Base-by-base conservation (phyloP, 129 eudicot species). In the Centrapalus pauciflorus region DNA sequence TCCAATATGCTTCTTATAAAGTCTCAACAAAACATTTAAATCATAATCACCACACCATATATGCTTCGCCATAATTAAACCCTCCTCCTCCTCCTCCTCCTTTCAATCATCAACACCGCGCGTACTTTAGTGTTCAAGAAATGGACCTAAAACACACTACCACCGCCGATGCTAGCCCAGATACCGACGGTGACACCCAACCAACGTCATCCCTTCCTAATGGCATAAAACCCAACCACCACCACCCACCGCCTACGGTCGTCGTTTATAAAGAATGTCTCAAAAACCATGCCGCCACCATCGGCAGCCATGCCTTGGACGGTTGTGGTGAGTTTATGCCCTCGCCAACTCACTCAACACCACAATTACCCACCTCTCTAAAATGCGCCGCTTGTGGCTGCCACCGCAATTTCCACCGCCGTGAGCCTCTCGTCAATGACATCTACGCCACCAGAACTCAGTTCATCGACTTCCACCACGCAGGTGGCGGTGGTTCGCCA, bases 351-450 rank as follows among this genome's bases (percentile, higher is more conserved):
- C 37, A 63, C 79, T n/a, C n/a, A n/a, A 49, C 66, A 54, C 51
- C 76, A 3, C 0, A 54, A 4, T 81, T 78, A 10, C 89, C 96
- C 73, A 78, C 85, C 66, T 80, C 88, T 11, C 87, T 90, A 30
- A 82, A 70, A 66, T 90, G 97, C 77, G 97, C 87, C 14, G 97
- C 92, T 0, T 90, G 97, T 54, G 95, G 95, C 65, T 90, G 97
- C 85, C 97, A 90, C 85, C 97, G 97, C 21, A 90, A 80, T 54
- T 87, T 90, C 87, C 97, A 87, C 87, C 92, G 92, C 66, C 89
- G 95, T 0, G 95, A 90, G 2, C 62, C 64, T n/a, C n/a, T n/a
- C 19, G 77, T 66, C 29, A 61, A 50, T 26, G 46, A 70, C 46
- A 20, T 66, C 0, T 29, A 56, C 55, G 32, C 77, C 70, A 29